A percentile compares a stretch with the other conserved stretches of the same genome.
Conservation (phyloP, 306 rosid genomes). For the Cicer pinnatifidum region DNA sequence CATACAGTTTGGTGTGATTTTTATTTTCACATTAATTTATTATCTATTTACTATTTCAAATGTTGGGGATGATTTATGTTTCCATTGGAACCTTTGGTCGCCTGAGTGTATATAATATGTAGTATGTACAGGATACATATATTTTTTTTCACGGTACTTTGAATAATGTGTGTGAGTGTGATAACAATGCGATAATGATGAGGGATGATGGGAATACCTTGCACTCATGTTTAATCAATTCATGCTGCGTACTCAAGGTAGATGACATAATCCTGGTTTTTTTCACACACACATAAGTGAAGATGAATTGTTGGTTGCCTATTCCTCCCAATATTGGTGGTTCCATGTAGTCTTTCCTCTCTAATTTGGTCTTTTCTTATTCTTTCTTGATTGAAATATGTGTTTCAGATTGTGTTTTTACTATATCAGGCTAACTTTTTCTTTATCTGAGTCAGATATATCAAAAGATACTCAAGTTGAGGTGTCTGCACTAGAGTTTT, state of each 20-base stretch:
- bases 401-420: conserved; percentile 40
- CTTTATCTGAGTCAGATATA: conserved; percentile 73
- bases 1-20: not conserved
- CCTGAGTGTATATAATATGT: not conserved
- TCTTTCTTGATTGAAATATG: conserved; percentile 38
- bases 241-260: no score
- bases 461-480: conserved; percentile 6
- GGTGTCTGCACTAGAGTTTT: no score
- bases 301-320: conserved; percentile 17
- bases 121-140: not conserved
- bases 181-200: no score
- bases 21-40: not conserved
- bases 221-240: no score
- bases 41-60: conserved; percentile 27
- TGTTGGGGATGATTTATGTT: conserved; percentile 26
- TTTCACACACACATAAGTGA: conserved; percentile 16
- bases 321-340: conserved; percentile 10
- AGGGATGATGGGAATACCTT: no score
- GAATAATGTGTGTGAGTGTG: conserved; percentile 13
- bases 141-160: not conserved
- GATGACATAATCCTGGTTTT: no score
- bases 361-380: conserved; percentile 38
- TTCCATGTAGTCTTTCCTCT: conserved; percentile 36
- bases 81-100: conserved; percentile 25
- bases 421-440: conserved; percentile 64